Conservation (phyloP, 2,329 filamentous ascomycete species). For the Dendryphion nanum region DNA sequence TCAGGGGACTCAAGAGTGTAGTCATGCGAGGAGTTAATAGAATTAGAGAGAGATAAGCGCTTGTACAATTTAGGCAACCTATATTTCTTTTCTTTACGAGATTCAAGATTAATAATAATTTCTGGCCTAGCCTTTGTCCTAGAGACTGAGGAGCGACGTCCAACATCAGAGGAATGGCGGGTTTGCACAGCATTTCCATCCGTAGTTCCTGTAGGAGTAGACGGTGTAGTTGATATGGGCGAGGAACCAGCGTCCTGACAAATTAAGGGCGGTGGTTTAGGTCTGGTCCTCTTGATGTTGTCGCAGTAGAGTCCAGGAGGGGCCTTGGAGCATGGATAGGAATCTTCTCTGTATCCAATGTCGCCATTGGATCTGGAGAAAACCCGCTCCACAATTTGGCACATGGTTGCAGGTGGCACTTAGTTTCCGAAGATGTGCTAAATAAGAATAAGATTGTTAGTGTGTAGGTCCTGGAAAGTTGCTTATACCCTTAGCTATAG, state of each 20-base stretch:
- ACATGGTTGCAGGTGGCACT: constrained; percentile 23
- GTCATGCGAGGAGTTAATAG: constrained; percentile 23
- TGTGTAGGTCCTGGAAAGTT: no score
- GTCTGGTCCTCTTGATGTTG: constrained; percentile 23
- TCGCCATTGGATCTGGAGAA: constrained; percentile 26
- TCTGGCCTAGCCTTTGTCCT: constrained; percentile 23
- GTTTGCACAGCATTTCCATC: constrained; percentile 23
- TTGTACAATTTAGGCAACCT: constrained; percentile 23
- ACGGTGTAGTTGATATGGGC: constrained; percentile 27
- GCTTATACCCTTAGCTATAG: no score
- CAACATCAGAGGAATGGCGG: constrained; percentile 22
- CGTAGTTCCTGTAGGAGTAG: constrained; percentile 27
- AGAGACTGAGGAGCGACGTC: constrained; percentile 25
- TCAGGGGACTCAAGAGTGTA: constrained; percentile 25
- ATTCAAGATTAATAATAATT: constrained; percentile 27
- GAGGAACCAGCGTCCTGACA: constrained; percentile 27
- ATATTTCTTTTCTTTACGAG: constrained; percentile 24
- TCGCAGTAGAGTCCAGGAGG: constrained; percentile 21
- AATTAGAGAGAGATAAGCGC: constrained; percentile 22
- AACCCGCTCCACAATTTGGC: constrained; percentile 29
- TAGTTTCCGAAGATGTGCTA: no score
- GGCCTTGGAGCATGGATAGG: constrained; percentile 23
- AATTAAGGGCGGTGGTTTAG: constrained; percentile 13
- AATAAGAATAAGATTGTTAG: no score
- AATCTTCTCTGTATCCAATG: constrained; percentile 21